These are phyloP conservation scores for Neckera pumila DNA, from an alignment of 225 moss, liverwort and hornwort genomes.

Conservation along the genomic window DNA sequence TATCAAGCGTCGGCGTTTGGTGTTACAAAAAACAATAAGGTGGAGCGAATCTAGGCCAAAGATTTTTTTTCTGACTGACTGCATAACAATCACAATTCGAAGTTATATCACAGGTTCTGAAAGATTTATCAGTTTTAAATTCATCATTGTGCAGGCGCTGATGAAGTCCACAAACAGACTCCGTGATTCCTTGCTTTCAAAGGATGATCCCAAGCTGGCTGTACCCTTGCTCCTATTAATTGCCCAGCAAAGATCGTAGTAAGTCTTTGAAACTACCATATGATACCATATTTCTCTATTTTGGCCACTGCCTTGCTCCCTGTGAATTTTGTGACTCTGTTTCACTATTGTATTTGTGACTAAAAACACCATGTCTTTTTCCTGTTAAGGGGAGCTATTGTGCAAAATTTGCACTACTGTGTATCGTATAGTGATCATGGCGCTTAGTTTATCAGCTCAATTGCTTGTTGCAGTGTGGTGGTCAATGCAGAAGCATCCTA, in stretches of 20 bases:
- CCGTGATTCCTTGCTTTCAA: conserved; percentile 87
- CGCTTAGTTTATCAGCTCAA: not conserved
- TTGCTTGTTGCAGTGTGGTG: conserved; percentile 58
- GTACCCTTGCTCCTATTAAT: conserved; percentile 90
- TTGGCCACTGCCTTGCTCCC: not conserved
- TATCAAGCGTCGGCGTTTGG: conserved; percentile 98
- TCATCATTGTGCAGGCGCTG: conserved; percentile 53
- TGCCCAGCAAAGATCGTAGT: conserved; percentile 98
- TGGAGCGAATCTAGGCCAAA: not conserved
- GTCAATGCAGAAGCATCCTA: conserved; percentile 93
- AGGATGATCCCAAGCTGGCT: conserved; percentile 97
- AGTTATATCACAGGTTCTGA: not conserved
- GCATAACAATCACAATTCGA: not conserved
- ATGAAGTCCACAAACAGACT: conserved; percentile 97
- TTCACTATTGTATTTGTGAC: not conserved
- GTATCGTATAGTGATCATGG: not conserved
- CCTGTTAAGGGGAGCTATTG: not conserved
- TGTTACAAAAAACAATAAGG: conserved; percentile 95
- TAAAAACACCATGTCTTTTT: not conserved
- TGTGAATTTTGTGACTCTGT: not conserved
- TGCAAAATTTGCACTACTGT: not conserved
- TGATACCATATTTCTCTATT: not conserved
- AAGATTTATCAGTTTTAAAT: not conserved
- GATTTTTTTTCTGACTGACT: not conserved
- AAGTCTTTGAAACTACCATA: conserved; percentile 6